Evolutionary conservation across 768 basidiomycete species (phyloP).

Genomic region (Tricholomella constricta): DNA sequence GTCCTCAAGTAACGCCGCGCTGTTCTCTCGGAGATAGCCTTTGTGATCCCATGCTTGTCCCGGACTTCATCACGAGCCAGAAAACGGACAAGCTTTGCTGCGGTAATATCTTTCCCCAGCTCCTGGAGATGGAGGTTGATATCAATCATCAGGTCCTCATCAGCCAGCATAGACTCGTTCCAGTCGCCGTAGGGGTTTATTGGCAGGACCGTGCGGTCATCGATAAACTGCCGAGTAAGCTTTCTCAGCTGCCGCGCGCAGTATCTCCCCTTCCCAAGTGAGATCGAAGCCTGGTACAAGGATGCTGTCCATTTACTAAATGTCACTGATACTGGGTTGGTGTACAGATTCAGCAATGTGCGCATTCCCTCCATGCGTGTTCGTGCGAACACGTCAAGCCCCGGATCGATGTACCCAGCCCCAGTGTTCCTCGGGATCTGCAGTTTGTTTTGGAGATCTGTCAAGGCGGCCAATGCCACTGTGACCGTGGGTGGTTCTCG

Average conservation of each 20-base stretch:
- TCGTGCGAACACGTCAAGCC: slow-evolving; percentile 2
- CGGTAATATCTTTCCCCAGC: slow-evolving; percentile 26
- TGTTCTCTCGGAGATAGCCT: neutral
- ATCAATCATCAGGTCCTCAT: slow-evolving; percentile 32
- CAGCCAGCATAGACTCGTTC: slow-evolving; percentile 28
- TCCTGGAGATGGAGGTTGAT: slow-evolving; percentile 26
- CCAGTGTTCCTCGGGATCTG: neutral
- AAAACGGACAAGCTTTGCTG: slow-evolving; percentile 26
- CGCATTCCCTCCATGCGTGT: slow-evolving; percentile 7
- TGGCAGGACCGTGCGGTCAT: slow-evolving; percentile 23
- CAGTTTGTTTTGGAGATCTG: neutral
- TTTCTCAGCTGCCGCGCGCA: slow-evolving; percentile 5
- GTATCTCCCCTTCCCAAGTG: neutral
- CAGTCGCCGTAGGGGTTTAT: slow-evolving; percentile 30
- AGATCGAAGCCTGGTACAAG: slow-evolving; percentile 6
- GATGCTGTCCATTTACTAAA: slow-evolving; percentile 6
- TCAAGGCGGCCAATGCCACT: neutral
- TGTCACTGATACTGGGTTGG: neutral
- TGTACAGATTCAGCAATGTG: slow-evolving; percentile 6
- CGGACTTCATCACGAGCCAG: slow-evolving; percentile 5
- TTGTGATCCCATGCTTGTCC: neutral
- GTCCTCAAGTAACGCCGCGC: slow-evolving; percentile 28
- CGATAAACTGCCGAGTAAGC: slow-evolving; percentile 17
- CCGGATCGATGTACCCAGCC: slow-evolving; percentile 1
- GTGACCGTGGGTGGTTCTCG: neutral